phyloP scores from a whole-genome alignment of 2,329 filamentous ascomycete genomes.

The Alternaria postmessia region DNA sequence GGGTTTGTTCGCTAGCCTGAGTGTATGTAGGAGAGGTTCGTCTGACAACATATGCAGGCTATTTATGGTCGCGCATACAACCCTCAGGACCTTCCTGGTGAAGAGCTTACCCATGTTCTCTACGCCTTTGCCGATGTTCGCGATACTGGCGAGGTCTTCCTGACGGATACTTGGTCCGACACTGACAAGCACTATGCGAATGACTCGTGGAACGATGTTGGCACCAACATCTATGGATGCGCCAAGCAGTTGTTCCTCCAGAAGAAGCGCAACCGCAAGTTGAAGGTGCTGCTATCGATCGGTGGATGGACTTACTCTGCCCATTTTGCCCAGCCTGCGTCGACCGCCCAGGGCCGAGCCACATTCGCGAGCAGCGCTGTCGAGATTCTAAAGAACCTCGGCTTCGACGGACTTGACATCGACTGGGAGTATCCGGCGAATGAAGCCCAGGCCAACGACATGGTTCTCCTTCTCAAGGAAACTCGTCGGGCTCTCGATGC shows the following conservation, averaged over 20 bases:
- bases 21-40: neutral
- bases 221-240: slow-evolving; percentile 50
- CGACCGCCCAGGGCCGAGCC: slow-evolving; percentile 38
- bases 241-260: slow-evolving; percentile 49
- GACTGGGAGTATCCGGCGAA: slow-evolving; percentile 50
- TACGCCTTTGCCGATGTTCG: slow-evolving; percentile 51
- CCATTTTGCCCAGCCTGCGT: slow-evolving; percentile 46
- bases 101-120: slow-evolving; percentile 48
- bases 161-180: slow-evolving; percentile 50
- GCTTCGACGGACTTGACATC: slow-evolving; percentile 50
- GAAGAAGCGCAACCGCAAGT: slow-evolving; percentile 48
- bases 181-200: slow-evolving; percentile 49
- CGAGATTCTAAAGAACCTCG: slow-evolving; percentile 42
- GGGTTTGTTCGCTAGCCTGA: slow-evolving; percentile 33
- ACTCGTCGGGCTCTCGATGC: slow-evolving; percentile 48
- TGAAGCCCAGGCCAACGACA: slow-evolving; percentile 43
- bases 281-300: slow-evolving; percentile 50
- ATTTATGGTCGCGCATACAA: slow-evolving; percentile 51
- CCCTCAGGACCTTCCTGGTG: slow-evolving; percentile 45
- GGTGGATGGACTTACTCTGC: slow-evolving; percentile 52
- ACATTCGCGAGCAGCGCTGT: slow-evolving; percentile 48
- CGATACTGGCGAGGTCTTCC: slow-evolving; percentile 49
- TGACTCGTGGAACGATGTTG: slow-evolving; percentile 52
- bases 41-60: slow-evolving; percentile 33
- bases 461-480: slow-evolving; percentile 44